Evolutionary conservation across 208 protist species (phyloP), one percentile per base, ranked within the genome.

Genomic region (Acanthamoeba castellanii): DNA sequence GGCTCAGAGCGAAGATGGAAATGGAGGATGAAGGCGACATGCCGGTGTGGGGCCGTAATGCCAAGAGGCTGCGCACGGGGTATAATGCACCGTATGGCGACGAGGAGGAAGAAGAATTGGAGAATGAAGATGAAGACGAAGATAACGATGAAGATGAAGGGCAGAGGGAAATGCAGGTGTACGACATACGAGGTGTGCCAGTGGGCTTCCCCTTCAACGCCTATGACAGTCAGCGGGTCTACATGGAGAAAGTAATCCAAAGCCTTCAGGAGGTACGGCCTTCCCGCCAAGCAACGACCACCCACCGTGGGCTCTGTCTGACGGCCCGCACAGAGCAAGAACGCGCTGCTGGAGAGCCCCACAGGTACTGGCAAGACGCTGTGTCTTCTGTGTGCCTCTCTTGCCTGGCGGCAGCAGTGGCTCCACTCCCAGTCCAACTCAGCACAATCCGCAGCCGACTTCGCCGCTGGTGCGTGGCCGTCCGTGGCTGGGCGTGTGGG

Each of bases 281-380:
- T 81, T 3, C 27, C 59, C n/a, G 11, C n/a, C 37, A 37, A 37
- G 37, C 37, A 37, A 37, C 37, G 37, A 37, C 37, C 37, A 37
- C 37, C 37, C 37, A 2, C 37, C 37, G 37, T 37, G 37, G 37
- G 37, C 37, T 37, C 37, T 37, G 37, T 37, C 14, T 59, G 52
- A 18, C 32, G 32, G 52, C n/a, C 1, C 34, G 1, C 61, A 14
- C 78, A 95, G 57, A 96, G 98, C 22, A 45, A 89, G 27, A 98
- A 99, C 96, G 99, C 98, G 13, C 96, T 99, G 68, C 96, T 99
- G 11, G 99, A 99, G 96, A 99, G 98, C 13, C 99, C 99, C 2
- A 99, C 99, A 2, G 99, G 99, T 27, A 99, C 99, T 2, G 99
- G 99, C 18, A 99, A 99, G 96, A 99, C 99, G 14, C 96, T 99